Conservation (phyloP, 345 rosid genomes). For the Bruguiera parviflora region DNA sequence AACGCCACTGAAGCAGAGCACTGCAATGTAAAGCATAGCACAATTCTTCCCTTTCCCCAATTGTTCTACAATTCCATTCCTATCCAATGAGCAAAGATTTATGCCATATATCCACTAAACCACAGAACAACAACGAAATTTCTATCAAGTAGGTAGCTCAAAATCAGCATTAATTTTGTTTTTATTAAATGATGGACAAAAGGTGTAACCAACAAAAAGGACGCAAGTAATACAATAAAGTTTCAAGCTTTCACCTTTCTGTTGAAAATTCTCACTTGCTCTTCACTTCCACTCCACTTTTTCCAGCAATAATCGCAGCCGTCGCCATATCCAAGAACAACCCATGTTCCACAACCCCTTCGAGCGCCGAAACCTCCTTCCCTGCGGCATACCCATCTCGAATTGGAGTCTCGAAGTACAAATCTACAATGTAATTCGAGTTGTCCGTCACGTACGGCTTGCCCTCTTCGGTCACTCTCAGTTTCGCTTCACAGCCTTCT, state of each 20-base stretch:
- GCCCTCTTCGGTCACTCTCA: constrained; percentile 59
- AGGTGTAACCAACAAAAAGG: neutral
- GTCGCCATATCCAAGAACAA: constrained; percentile 94
- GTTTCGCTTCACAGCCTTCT: constrained; percentile 65
- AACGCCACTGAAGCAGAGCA: too few species aligned
- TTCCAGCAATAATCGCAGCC: constrained; percentile 82
- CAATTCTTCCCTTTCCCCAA: constrained; percentile 2
- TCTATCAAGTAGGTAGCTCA: neutral
- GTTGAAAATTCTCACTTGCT: constrained; percentile 50
- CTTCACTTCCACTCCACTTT: constrained; percentile 70
- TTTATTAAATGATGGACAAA: neutral
- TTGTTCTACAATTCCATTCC: constrained; percentile 13
- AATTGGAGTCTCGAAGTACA: constrained; percentile 78
- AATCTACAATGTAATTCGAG: constrained; percentile 78
- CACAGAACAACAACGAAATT: neutral
- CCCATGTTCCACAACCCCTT: constrained; percentile 98
- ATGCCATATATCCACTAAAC: neutral
- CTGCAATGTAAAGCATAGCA: neutral
- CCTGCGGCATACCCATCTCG: constrained; percentile 73
- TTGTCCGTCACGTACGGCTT: constrained; percentile 90
- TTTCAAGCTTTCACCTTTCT: neutral
- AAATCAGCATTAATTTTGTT: neutral
- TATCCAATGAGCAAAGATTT: constrained; percentile 3
- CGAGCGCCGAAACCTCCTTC: constrained; percentile 64
- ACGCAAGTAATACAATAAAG: neutral